Evolutionary conservation across 441 rosid species (phyloP).

Genomic region (Aleurites moluccanus): DNA sequence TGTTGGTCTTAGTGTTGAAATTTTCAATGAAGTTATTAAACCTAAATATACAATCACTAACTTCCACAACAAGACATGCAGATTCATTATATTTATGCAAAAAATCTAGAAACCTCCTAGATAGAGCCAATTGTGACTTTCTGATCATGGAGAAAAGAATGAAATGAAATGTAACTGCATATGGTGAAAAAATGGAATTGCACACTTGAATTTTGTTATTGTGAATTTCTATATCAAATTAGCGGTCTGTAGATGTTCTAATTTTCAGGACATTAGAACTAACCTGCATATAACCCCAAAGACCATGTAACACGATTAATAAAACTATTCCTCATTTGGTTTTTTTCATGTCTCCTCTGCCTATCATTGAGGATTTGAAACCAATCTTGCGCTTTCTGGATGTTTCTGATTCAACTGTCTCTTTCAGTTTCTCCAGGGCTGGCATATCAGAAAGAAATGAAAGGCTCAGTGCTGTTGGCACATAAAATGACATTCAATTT

Average conservation of each 20-base stretch:
- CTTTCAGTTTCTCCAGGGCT: conserved; percentile 79
- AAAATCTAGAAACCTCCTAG: background rate
- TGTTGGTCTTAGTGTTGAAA: background rate
- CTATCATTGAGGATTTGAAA: conserved; percentile 43
- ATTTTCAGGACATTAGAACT: background rate
- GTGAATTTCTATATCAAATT: background rate
- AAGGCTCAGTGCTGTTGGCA: conserved; percentile 5
- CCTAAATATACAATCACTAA: background rate
- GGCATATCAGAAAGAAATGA: conserved; percentile 22
- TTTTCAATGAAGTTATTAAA: background rate
- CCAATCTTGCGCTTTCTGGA: conserved; percentile 51
- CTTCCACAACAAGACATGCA: background rate
- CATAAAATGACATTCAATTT: background rate
- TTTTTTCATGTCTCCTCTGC: conserved; percentile 26
- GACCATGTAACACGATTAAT: background rate
- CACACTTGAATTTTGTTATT: background rate
- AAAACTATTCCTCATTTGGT: background rate
- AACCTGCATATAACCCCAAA: conserved; percentile 10
- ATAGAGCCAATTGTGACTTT: background rate
- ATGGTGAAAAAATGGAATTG: background rate
- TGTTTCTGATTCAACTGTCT: conserved; percentile 63
- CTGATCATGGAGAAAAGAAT: background rate
- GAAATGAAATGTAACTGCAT: too few species aligned
- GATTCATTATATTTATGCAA: background rate
- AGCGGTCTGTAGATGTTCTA: background rate